A percentile compares a stretch with the other conserved stretches of the same genome.
Evolutionary conservation across 1,284 basidiomycete species (phyloP).

Genomic region (Meira nashicola): DNA sequence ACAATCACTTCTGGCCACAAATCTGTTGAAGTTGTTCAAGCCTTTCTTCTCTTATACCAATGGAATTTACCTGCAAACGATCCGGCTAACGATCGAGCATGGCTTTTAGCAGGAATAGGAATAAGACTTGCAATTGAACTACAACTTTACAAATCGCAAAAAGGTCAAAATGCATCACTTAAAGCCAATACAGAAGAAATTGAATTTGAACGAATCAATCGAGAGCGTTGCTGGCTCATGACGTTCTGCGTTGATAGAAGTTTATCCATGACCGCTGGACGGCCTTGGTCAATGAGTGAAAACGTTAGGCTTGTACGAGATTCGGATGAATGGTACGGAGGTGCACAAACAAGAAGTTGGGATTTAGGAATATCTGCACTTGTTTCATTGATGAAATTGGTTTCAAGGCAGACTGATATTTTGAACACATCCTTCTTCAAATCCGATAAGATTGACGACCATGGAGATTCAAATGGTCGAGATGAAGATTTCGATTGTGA

Average conservation of each 20-base stretch:
- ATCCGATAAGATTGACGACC: slow-evolving; percentile 57
- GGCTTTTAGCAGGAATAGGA: slow-evolving; percentile 59
- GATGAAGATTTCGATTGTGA: slow-evolving; percentile 66
- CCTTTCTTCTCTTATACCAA: slow-evolving; percentile 52
- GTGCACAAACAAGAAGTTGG: slow-evolving; percentile 39
- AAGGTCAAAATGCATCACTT: background rate
- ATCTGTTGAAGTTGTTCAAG: slow-evolving; percentile 68
- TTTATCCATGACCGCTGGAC: slow-evolving; percentile 80
- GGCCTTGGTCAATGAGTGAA: slow-evolving; percentile 78
- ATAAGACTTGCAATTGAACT: slow-evolving; percentile 88
- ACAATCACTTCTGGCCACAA: slow-evolving; percentile 67
- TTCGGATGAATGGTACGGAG: slow-evolving; percentile 63
- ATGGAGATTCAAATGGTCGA: slow-evolving; percentile 70
- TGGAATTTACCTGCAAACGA: slow-evolving; percentile 54
- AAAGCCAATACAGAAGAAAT: slow-evolving; percentile 65
- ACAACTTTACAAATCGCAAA: background rate
- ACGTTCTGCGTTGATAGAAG: slow-evolving; percentile 83
- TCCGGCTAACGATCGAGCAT: slow-evolving; percentile 96
- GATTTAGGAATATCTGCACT: slow-evolving; percentile 46
- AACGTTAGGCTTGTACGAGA: slow-evolving; percentile 70
- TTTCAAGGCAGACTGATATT: slow-evolving; percentile 77
- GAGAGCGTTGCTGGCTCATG: slow-evolving; percentile 87
- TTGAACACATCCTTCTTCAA: slow-evolving; percentile 73
- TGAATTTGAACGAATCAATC: slow-evolving; percentile 68
- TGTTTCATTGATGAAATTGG: slow-evolving; percentile 26